These are phyloP conservation scores for Phlebiopsis gigantea DNA, from an alignment of 768 basidiomycete genomes.

Conservation along the genomic window DNA sequence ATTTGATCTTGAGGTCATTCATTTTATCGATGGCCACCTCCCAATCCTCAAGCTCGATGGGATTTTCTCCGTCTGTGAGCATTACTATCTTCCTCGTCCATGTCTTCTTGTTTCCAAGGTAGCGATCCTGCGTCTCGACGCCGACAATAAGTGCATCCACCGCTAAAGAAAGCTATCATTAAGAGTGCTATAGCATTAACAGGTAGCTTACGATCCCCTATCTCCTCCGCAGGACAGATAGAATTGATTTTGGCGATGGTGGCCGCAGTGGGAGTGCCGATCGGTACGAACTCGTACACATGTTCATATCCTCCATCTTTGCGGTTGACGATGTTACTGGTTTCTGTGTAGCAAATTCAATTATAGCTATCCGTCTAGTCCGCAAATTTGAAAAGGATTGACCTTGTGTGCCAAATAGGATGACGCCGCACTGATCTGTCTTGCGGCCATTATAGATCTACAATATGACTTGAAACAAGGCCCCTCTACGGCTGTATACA, in stretches of 20 bases:
- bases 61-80: constrained; percentile 80
- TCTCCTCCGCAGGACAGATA: constrained; percentile 47
- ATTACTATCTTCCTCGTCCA: constrained; percentile 85
- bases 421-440: constrained; percentile 91
- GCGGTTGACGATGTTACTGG: constrained; percentile 57
- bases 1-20: constrained; percentile 45
- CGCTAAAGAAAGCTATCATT: constrained; percentile 38
- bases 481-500: not conserved
- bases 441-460: constrained; percentile 90
- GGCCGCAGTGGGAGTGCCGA: constrained; percentile 57
- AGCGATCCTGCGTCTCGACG: constrained; percentile 68
- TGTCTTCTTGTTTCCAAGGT: constrained; percentile 65
- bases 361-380: too few species aligned
- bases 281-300: constrained; percentile 64
- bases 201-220: constrained; percentile 60
- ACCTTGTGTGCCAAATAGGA: constrained; percentile 84
- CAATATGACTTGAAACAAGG: not conserved
- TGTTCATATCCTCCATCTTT: constrained; percentile 68
- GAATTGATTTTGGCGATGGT: constrained; percentile 64
- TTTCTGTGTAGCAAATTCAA: constrained; percentile 38
- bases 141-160: constrained; percentile 86
- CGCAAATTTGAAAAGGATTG: not conserved
- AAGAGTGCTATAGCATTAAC: not conserved
- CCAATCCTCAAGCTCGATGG: constrained; percentile 73
- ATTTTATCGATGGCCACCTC: constrained; percentile 63